phyloP scores from a whole-genome alignment of 1,284 basidiomycete species.

The Cryptococcus sp. region DNA sequence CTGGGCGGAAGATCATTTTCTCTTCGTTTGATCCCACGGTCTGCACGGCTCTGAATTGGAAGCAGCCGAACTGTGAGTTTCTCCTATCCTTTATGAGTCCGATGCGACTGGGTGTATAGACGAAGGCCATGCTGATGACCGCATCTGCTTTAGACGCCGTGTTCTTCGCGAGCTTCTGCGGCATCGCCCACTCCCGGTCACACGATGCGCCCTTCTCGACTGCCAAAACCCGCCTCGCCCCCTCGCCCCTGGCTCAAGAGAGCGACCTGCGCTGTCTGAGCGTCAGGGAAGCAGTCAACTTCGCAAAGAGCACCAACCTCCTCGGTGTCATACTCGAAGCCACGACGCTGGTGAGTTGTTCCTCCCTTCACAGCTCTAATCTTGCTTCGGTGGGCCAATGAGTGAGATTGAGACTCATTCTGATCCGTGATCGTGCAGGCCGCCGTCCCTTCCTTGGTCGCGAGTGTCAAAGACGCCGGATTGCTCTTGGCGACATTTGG shows the following conservation, averaged over 20 bases:
- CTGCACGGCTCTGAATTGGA: constrained; percentile 84
- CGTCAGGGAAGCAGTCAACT: constrained; percentile 88
- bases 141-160: constrained; percentile 73
- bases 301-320: constrained; percentile 90
- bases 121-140: not conserved
- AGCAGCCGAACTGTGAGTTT: constrained; percentile 89
- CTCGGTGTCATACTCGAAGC: constrained; percentile 90
- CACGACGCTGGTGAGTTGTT: constrained; percentile 70
- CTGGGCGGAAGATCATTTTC: constrained; percentile 73
- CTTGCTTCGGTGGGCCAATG: no score
- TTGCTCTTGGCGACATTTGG: constrained; percentile 81
- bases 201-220: not conserved
- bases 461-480: constrained; percentile 84
- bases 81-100: constrained; percentile 1
- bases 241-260: constrained; percentile 53
- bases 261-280: constrained; percentile 63
- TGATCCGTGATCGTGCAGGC: constrained; percentile 31
- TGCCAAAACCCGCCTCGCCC: constrained; percentile 32
- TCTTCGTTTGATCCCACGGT: constrained; percentile 85
- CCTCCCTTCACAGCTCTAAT: not conserved
- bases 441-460: constrained; percentile 78
- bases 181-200: constrained; percentile 56
- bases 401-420: not conserved
- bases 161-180: constrained; percentile 88
- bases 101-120: constrained; percentile 6